These are phyloP conservation scores for Myriosclerotinia scirpicola DNA, from an alignment of 2,329 filamentous ascomycete genomes.

Conservation along the genomic window DNA sequence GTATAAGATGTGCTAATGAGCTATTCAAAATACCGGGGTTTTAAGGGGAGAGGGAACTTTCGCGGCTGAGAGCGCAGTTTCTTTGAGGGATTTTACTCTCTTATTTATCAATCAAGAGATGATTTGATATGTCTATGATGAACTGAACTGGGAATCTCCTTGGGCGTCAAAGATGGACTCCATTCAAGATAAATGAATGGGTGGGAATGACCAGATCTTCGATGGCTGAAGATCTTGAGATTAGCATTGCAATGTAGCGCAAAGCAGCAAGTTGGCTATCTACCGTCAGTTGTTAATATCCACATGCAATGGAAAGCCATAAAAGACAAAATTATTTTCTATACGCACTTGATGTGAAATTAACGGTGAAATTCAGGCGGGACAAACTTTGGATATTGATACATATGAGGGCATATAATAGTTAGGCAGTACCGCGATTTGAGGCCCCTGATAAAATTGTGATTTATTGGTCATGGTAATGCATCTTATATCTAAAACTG, in stretches of 20 bases:
- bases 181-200: conserved; percentile 14
- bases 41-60: conserved; percentile 30
- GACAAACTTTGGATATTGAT: too few species aligned
- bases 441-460: too few species aligned
- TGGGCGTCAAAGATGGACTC: conserved; percentile 18
- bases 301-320: conserved; percentile 5
- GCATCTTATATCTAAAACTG: too few species aligned
- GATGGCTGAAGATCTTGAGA: conserved; percentile 4
- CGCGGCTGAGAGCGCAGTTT: conserved; percentile 42
- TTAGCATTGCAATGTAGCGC: conserved; percentile 8
- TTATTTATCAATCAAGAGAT: conserved; percentile 3
- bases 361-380: too few species aligned
- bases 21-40: not conserved
- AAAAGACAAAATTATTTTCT: not conserved
- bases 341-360: too few species aligned
- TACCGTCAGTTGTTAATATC: conserved; percentile 1
- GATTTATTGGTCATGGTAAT: too few species aligned
- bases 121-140: conserved; percentile 12
- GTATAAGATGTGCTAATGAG: conserved; percentile 73
- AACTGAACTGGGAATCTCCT: conserved; percentile 11
- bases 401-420: too few species aligned
- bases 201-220: conserved; percentile 10
- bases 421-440: too few species aligned
- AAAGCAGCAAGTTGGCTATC: not conserved
- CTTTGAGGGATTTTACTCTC: conserved; percentile 24